Percentiles rank a stretch among this genome's conserved stretches.
These are phyloP conservation scores for Pseudotulostoma volvatum DNA, from an alignment of 495 filamentous ascomycete genomes.

Conservation along the genomic window DNA sequence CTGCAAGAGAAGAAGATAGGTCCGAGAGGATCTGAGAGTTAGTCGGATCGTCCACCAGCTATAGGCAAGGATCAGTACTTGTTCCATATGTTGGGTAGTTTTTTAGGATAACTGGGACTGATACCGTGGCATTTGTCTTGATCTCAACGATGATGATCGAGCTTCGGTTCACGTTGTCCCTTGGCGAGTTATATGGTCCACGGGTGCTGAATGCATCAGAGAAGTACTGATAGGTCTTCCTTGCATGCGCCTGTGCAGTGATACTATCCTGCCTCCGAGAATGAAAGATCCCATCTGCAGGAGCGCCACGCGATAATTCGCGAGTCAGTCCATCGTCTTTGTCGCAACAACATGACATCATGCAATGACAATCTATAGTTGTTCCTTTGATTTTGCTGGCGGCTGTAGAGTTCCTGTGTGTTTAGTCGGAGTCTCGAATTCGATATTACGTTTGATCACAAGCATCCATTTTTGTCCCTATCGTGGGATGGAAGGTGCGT, in stretches of 20 bases:
- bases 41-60: slow-evolving; percentile 8
- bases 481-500: too few species aligned
- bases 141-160: slow-evolving; percentile 66
- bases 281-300: slow-evolving; percentile 7
- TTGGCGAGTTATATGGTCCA: slow-evolving; percentile 32
- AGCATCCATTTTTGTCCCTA: too few species aligned
- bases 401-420: too few species aligned
- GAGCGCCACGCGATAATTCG: slow-evolving; percentile 1
- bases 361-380: not conserved
- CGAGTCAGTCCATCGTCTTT: not conserved
- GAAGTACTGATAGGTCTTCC: slow-evolving; percentile 36
- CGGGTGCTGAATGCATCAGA: slow-evolving; percentile 42
- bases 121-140: slow-evolving; percentile 67
- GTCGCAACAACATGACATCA: not conserved
- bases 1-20: slow-evolving; percentile 51
- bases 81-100: too few species aligned
- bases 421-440: too few species aligned
- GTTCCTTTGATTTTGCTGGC: not conserved
- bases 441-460: too few species aligned
- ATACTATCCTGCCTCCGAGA: slow-evolving; percentile 5
- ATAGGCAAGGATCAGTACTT: too few species aligned
- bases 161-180: slow-evolving; percentile 43
- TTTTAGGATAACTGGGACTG: slow-evolving; percentile 2
- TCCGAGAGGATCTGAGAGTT: slow-evolving; percentile 44
- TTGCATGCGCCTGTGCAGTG: slow-evolving; percentile 13